Percentiles rank a stretch among this genome's conserved stretches.
phyloP scores from a whole-genome alignment of 2,329 filamentous ascomycete species.

The Ophiocordyceps australis region DNA sequence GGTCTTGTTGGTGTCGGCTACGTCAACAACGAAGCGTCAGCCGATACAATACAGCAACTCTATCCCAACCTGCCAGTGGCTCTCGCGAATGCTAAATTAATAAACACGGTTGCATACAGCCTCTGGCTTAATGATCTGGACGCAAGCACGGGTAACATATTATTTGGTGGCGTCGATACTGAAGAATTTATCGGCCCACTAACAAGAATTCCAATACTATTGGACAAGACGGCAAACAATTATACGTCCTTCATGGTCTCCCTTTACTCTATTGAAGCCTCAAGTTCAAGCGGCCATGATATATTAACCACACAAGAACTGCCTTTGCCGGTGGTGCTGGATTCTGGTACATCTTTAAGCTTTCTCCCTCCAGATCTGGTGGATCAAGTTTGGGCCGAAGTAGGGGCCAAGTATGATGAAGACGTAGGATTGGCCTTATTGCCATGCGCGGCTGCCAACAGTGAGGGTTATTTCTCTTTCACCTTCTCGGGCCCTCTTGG shows the following conservation, averaged over 20 bases:
- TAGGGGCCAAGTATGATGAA: slow-evolving; percentile 27
- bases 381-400: slow-evolving; percentile 31
- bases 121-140: slow-evolving; percentile 45
- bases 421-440: slow-evolving; percentile 22
- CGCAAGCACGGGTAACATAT: slow-evolving; percentile 47
- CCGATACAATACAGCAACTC: slow-evolving; percentile 9
- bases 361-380: slow-evolving; percentile 48
- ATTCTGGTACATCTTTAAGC: slow-evolving; percentile 57
- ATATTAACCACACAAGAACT: slow-evolving; percentile 19
- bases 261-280: slow-evolving; percentile 26
- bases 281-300: slow-evolving; percentile 30
- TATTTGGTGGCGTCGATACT: slow-evolving; percentile 70
- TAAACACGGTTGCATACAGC: slow-evolving; percentile 52
- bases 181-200: slow-evolving; percentile 52
- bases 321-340: slow-evolving; percentile 46
- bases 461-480: slow-evolving; percentile 32
- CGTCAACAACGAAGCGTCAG: slow-evolving; percentile 28
- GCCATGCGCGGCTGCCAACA: slow-evolving; percentile 27
- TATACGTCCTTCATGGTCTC: slow-evolving; percentile 29
- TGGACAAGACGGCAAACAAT: slow-evolving; percentile 18
- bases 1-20: slow-evolving; percentile 46
- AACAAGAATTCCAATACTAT: slow-evolving; percentile 36
- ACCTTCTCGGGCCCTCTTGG: slow-evolving; percentile 29
- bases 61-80: slow-evolving; percentile 46
- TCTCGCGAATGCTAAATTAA: slow-evolving; percentile 42